Base-by-base conservation (phyloP, 129 eudicot species). In the Oenanthe sinensis region DNA sequence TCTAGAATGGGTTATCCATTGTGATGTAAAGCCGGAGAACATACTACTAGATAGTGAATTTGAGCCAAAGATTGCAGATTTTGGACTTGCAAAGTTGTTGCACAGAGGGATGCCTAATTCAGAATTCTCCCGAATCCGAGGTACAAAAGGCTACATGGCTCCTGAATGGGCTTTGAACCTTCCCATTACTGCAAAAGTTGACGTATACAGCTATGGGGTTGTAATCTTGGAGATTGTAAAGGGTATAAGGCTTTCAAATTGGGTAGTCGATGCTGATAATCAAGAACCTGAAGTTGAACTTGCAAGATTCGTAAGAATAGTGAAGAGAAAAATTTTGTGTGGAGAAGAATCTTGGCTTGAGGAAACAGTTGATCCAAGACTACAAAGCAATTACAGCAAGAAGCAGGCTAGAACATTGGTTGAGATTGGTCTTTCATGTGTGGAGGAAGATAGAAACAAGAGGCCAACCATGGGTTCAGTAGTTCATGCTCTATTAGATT, bases 101-200 rank as follows among this genome's bases (percentile, higher is more conserved):
- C 82, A 89, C 26, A 82, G 88, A 84, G 85, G 79, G 5, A 85
- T 78, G 16, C 75, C 81, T 15, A 77, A 79, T n/a, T 78, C 84
- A 6, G 83, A 74, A 15, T 43, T 86, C 3, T 40, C 90, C 2
- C 73, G 54, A 44, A 83, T 89, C 19, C 78, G 90, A 44, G 93
- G 90, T 19, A 89, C 93, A 11, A 86, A 82, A 77, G 93, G 93
- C n/a, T 89, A 89, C 77, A 84, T 88, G 88, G 92, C 92, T 75
- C 92, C 92, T 0, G 92, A 88, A 63, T 88, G 92, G 88, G 78
- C 81, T 12, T 44, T 48, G 44, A 84, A 82, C 74, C 81, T 74
- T 71, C 87, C 87, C 4, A 82, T 88, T 40, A 88, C 92, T 13
- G 81, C 92, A 11, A 88, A 86, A 81, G 92, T 86, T 13, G 92